These are phyloP conservation scores for Hypoxylon sp. DNA, from an alignment of 2,329 filamentous ascomycete species.

Conservation along the genomic window DNA sequence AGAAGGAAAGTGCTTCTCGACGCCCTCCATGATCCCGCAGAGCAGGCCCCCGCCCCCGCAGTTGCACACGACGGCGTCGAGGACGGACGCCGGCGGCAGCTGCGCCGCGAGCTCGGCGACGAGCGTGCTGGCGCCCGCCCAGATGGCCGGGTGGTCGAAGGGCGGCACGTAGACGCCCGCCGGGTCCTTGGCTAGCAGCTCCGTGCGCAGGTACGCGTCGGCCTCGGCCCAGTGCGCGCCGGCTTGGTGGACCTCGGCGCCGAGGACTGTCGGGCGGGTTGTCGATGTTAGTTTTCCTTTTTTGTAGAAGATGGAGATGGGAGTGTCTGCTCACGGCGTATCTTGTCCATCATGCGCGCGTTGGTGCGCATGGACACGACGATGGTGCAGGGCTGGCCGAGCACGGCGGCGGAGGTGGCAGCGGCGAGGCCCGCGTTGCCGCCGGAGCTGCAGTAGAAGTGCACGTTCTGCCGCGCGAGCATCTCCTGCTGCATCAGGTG, in stretches of 20 bases:
- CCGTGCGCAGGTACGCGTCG: slow-evolving; percentile 68
- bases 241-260: slow-evolving; percentile 71
- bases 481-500: slow-evolving; percentile 66
- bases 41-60: slow-evolving; percentile 84
- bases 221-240: slow-evolving; percentile 75
- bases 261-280: slow-evolving; percentile 55
- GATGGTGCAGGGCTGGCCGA: slow-evolving; percentile 74
- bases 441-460: slow-evolving; percentile 83
- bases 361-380: slow-evolving; percentile 74
- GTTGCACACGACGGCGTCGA: slow-evolving; percentile 77
- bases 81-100: slow-evolving; percentile 46
- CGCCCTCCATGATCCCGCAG: slow-evolving; percentile 75
- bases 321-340: slow-evolving; percentile 52
- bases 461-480: slow-evolving; percentile 51
- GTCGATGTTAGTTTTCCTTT: not conserved
- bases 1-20: slow-evolving; percentile 57
- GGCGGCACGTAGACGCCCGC: slow-evolving; percentile 68
- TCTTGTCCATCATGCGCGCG: slow-evolving; percentile 73
- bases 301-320: not conserved
- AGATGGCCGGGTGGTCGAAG: slow-evolving; percentile 73
- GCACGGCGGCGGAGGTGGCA: slow-evolving; percentile 72
- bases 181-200: slow-evolving; percentile 61
- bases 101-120: slow-evolving; percentile 59
- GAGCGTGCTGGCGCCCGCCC: slow-evolving; percentile 69
- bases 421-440: slow-evolving; percentile 88